Evolutionary conservation across 2,329 filamentous ascomycete species (phyloP), one percentile per base, ranked within the genome.

Genomic region (Fusarium tuaranense): DNA sequence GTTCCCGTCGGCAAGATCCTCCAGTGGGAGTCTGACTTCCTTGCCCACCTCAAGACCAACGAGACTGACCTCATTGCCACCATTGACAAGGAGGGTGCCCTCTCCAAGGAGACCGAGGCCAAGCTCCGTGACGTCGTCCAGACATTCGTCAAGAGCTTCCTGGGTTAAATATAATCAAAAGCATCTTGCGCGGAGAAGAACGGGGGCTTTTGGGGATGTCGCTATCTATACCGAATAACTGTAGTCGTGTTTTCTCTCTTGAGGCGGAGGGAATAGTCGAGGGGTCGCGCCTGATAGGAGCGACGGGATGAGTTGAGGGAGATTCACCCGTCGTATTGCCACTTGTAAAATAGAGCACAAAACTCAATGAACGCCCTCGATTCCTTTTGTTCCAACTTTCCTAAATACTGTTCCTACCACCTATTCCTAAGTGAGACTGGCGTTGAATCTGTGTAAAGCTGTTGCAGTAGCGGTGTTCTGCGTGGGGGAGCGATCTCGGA

Each of bases 71-170:
- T 98, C 77, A 87, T 98, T 76, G 88, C 92, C 81, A 93, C 91
- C 81, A 98, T 99, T 80, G 95, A 97, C 83, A 97, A 96, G 91
- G 95, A 98, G 91, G 96, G 96, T 86, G 90, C 94, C 76, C 87
- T 99, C 85, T 97, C 94, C 93, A 98, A 98, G 92, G 96, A 98
- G 44, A 89, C 95, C 60, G 97, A 97, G 89, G 88, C 86, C 78
- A 94, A 91, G 89, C 88, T 97, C 82, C 94, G 92, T 90, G 93
- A 97, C 71, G 88, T 94, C 82, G 91, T 95, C 81, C 75, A 81
- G 80, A 89, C 83, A 86, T 98, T 98, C 92, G 97, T 94, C 90
- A 97, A 98, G 94, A 94, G 92, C 91, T 98, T 98, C 91, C 81
- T 87, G 75, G 84, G 84, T 83, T 91, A 90, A 90, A 82, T 79